These are phyloP conservation scores for Suhomyces kilbournensis DNA, from an alignment of 805 yeast species.

Conservation along the genomic window DNA sequence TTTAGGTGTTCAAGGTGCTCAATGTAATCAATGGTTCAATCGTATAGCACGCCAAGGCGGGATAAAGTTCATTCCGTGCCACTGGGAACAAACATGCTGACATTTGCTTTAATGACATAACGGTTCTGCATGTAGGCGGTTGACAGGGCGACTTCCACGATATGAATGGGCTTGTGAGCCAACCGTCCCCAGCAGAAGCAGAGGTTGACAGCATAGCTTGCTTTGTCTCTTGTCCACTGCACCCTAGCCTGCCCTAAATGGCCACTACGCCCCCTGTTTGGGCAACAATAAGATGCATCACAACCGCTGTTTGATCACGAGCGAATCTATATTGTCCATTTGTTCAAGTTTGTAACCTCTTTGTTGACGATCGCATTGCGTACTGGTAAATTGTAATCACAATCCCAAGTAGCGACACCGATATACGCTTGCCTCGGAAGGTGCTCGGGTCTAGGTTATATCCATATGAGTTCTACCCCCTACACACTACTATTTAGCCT, in stretches of 20 bases:
- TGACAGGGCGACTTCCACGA: neutral
- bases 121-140: neutral
- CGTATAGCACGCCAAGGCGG: neutral
- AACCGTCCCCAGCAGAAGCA: neutral
- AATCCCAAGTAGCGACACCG: neutral
- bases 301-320: neutral
- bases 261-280: neutral
- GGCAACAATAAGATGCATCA: conserved; percentile 1
- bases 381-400: neutral
- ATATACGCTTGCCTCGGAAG: neutral
- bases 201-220: neutral
- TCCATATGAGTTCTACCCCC: too few species aligned
- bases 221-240: neutral
- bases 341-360: neutral
- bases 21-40: neutral
- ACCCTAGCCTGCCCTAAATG: neutral
- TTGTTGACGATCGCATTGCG: neutral
- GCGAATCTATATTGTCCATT: neutral
- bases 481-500: neutral
- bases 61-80: neutral
- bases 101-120: neutral
- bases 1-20: neutral
- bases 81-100: neutral
- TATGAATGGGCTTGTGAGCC: neutral
- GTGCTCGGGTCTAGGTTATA: neutral